Base-by-base conservation (phyloP, 2,329 filamentous ascomycete genomes). In the Ambrosiella xylebori region DNA sequence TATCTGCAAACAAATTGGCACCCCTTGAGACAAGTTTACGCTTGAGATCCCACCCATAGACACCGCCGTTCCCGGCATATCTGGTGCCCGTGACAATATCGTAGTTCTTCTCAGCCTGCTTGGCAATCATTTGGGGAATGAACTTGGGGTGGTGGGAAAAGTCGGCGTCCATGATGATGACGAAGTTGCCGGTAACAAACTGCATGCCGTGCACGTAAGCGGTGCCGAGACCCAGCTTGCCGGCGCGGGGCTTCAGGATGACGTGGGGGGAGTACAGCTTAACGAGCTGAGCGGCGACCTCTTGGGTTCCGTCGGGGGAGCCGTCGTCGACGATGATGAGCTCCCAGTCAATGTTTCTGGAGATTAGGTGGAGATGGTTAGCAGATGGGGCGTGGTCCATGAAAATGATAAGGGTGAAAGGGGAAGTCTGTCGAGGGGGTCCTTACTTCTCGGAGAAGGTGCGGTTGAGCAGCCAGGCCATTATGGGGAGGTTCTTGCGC, bases 101-200 rank as follows among this genome's bases (percentile, higher is more conserved):
- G 74, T 88, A 95, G 75, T 88, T 82, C 63, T 76, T 84, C 61
- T 69, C 70, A 70, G 81, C 79, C 72, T 97, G 93, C 64, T 83
- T 79, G 61, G 78, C 79, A 66, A 98, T 88, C 88, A 98, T 97
- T 68, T 84, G 77, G 57, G 90, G 84, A 72, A 98, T 95, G 80
- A 97, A 98, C 74, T 97, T 98, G 68, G 93, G 93, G 77, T 98
- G 93, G 75, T 98, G 93, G 65, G 82, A 88, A 79, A 98, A 98
- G 74, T 98, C 93, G 72, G 94, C 93, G 76, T 98, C 93, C 93
- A 98, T 98, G 79, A 98, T 98, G 76, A 98, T 88, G 69, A 98
- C 88, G 68, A 83, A 97, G 79, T 94, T 96, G 66, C 93, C 93
- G 19, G 83, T 89, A 27, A 79, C 85, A 69, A 86, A 97, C 70